phyloP scores from a whole-genome alignment of 2,329 filamentous ascomycete genomes.

The Cladobotryum mycophilum region DNA sequence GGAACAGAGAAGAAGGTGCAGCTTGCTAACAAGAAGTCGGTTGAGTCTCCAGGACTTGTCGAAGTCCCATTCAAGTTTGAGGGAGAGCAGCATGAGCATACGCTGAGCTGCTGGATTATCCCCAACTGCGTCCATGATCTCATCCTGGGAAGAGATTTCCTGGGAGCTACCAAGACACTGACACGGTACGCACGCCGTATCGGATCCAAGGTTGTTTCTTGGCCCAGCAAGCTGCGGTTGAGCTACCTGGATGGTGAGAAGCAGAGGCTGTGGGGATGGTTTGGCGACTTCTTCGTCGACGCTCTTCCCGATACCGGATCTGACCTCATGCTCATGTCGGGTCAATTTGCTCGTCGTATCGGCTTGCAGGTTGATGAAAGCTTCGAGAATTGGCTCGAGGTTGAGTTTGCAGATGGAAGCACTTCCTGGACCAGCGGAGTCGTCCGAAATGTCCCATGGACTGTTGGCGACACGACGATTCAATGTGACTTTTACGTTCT shows the following conservation, averaged over 20 bases:
- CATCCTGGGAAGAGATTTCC: constrained; percentile 2
- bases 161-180: constrained; percentile 5
- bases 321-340: constrained; percentile 8
- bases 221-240: background rate
- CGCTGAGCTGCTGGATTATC: background rate
- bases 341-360: constrained; percentile 8
- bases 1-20: background rate
- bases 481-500: constrained; percentile 10
- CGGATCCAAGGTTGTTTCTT: background rate
- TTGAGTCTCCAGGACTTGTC: background rate
- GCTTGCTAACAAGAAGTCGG: background rate
- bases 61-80: background rate
- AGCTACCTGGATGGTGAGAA: constrained; percentile 1
- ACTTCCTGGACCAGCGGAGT: constrained; percentile 7
- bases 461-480: background rate
- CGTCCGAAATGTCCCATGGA: constrained; percentile 1
- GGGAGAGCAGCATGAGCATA: background rate
- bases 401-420: constrained; percentile 8
- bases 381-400: background rate
- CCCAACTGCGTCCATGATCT: constrained; percentile 4
- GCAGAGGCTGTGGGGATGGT: constrained; percentile 2
- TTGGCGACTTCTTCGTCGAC: constrained; percentile 1
- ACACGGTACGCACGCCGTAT: background rate
- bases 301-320: constrained; percentile 11
- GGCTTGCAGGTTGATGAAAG: background rate